phyloP scores from a whole-genome alignment of 139 green algal genomes.

The Chlorella sp. region DNA sequence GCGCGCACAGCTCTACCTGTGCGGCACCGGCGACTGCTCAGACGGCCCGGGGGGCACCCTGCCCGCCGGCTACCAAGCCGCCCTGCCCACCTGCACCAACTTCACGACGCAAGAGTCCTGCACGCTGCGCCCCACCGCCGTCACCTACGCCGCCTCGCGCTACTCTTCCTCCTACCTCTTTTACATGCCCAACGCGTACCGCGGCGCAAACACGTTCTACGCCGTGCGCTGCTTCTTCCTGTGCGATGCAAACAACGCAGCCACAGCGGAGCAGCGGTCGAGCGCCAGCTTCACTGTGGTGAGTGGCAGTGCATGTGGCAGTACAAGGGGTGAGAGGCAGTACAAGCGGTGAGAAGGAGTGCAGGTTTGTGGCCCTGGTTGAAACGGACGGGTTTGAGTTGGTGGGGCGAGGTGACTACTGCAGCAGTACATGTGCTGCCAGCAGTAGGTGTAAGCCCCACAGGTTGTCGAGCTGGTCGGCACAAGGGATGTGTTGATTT shows the following conservation, averaged over 20 bases:
- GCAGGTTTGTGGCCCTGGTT: too few species aligned
- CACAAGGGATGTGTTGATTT: too few species aligned
- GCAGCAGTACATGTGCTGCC: too few species aligned
- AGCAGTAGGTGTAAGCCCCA: not conserved
- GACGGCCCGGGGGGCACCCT: not conserved
- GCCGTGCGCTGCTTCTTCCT: conserved; percentile 18
- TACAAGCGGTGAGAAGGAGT: too few species aligned
- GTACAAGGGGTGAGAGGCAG: not conserved
- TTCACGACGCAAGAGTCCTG: not conserved
- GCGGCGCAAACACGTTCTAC: conserved; percentile 1
- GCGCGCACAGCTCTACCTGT: conserved; percentile 13
- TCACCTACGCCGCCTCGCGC: not conserved
- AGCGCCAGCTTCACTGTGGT: conserved; percentile 6
- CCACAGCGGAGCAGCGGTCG: not conserved
- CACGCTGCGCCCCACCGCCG: not conserved
- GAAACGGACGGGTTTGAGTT: too few species aligned
- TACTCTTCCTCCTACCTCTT: not conserved
- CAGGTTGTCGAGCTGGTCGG: too few species aligned
- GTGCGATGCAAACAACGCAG: not conserved
- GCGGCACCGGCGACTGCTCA: not conserved
- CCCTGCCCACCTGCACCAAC: not conserved
- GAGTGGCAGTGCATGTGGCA: not conserved
- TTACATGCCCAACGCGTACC: not conserved
- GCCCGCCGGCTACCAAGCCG: not conserved
- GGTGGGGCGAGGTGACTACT: too few species aligned